Base-by-base conservation (phyloP, 371 early-diverging fungal species). In the Mortierella sp. region DNA sequence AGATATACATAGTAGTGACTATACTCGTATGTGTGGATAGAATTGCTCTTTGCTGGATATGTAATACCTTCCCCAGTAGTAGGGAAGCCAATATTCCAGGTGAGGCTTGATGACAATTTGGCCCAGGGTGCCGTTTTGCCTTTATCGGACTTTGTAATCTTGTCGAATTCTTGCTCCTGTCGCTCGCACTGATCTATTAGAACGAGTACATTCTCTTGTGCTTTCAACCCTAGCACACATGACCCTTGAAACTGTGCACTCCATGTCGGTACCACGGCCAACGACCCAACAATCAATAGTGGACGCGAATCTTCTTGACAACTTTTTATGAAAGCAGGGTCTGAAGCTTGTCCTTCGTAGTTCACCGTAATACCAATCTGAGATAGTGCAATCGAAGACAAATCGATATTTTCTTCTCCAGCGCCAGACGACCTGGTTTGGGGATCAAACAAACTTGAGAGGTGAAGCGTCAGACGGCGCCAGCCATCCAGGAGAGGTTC, bases 1-100 rank as follows among this genome's bases (percentile, higher is more conserved):
- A 79, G 2, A 22, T 79, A 79, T 0, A 79, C 31, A 8, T 68
- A 70, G 35, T 61, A 79, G 40, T 79, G 71, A 37, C 75, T 74
- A 32, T 74, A 79, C 19, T 79, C 80, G n/a, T 32, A 29, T 1
- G 68, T 23, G 8, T 67, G 28, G 13, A 74, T 66, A 19, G 15
- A 10, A 7, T 47, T 17, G 47, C 29, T 28, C 17, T 7, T 23
- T 28, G 22, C 22, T 19, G 64, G n/a, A 15, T 49, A 55, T 12
- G 37, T n/a, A 19, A 22, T 49, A 12, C 19, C 22, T 57, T 7
- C 26, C 31, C 26, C 43, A 19, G 34, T 31, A 32, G 57, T 34
- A 12, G 64, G 64, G 40, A 64, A 74, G 3, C 80, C 75, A 17
- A 79, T 26, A 61, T 67, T 60, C 80, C 80, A 79, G 0, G 51